A percentile compares a stretch with the other conserved stretches of the same genome.
These are phyloP conservation scores for Amanita fuliginea DNA, from an alignment of 768 basidiomycete species.

Conservation along the genomic window DNA sequence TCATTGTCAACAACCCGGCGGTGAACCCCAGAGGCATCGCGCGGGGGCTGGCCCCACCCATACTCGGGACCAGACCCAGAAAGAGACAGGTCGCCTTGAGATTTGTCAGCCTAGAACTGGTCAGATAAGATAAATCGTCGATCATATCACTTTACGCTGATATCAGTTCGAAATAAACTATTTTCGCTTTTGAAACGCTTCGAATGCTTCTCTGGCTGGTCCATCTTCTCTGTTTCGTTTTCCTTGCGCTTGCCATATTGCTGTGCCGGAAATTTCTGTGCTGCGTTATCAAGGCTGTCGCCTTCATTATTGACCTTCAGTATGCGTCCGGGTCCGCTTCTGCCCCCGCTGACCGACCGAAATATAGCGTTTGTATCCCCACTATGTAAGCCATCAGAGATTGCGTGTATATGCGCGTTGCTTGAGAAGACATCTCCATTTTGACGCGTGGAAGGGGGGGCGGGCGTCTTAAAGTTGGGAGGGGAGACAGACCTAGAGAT, in stretches of 20 bases:
- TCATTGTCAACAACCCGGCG: background rate
- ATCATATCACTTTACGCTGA: background rate
- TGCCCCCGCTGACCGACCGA: background rate
- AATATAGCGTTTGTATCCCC: background rate
- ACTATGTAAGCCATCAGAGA: background rate
- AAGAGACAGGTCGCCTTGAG: background rate
- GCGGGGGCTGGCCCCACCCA: constrained; percentile 1
- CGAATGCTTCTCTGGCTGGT: background rate
- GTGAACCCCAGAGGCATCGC: background rate
- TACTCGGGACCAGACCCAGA: background rate
- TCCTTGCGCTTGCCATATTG: background rate
- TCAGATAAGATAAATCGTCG: background rate
- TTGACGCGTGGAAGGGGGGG: constrained; percentile 6
- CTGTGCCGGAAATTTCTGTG: background rate
- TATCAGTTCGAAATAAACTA: background rate
- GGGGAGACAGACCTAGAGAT: constrained; percentile 10
- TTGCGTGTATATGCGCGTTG: constrained; percentile 20
- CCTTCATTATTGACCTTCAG: background rate
- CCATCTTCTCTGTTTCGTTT: background rate
- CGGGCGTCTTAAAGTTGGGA: constrained; percentile 12
- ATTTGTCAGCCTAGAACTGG: background rate
- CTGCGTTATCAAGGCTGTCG: background rate
- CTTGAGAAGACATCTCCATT: constrained; percentile 7
- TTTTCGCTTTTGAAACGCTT: background rate
- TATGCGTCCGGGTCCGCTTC: background rate